These are phyloP conservation scores for Halteria grandinella DNA, from an alignment of 73 alveolate species.

Conservation along the genomic window DNA sequence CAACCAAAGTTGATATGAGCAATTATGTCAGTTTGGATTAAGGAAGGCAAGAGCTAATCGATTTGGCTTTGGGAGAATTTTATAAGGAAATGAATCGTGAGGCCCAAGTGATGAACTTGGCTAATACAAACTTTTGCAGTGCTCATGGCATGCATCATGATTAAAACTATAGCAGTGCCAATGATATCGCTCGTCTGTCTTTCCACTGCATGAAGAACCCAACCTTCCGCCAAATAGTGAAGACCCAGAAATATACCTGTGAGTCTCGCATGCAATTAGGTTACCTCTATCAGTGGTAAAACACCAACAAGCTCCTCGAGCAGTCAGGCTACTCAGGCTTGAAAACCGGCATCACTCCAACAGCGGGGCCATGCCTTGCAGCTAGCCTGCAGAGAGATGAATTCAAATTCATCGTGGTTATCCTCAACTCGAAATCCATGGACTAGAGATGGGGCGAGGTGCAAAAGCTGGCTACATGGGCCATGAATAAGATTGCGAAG, in stretches of 20 bases:
- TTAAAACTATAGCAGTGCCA: slow-evolving; percentile 59
- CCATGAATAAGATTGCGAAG: slow-evolving; percentile 3
- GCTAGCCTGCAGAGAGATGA: slow-evolving; percentile 52
- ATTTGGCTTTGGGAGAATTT: no score
- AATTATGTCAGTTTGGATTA: no score
- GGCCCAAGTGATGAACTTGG: slow-evolving; percentile 49
- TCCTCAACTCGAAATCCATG: slow-evolving; percentile 51
- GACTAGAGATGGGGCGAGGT: slow-evolving; percentile 69
- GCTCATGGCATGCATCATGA: slow-evolving; percentile 70
- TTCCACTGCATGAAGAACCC: slow-evolving; percentile 38
- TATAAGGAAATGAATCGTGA: slow-evolving; percentile 65
- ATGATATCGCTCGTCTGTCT: slow-evolving; percentile 65
- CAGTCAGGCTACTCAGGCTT: slow-evolving; percentile 73
- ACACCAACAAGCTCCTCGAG: slow-evolving; percentile 79
- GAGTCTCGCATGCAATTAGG: background rate
- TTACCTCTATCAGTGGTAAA: slow-evolving; percentile 68
- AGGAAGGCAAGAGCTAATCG: no score
- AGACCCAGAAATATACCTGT: slow-evolving; percentile 40
- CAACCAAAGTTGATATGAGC: no score
- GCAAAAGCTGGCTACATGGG: slow-evolving; percentile 57
- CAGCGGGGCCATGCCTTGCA: slow-evolving; percentile 92
- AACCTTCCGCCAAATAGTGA: slow-evolving; percentile 49
- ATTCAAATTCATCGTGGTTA: slow-evolving; percentile 46
- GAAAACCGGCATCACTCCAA: slow-evolving; percentile 87
- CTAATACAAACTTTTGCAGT: slow-evolving; percentile 62